Conservation (phyloP, 1,284 basidiomycete genomes). For the Porogramme epimiltina region DNA sequence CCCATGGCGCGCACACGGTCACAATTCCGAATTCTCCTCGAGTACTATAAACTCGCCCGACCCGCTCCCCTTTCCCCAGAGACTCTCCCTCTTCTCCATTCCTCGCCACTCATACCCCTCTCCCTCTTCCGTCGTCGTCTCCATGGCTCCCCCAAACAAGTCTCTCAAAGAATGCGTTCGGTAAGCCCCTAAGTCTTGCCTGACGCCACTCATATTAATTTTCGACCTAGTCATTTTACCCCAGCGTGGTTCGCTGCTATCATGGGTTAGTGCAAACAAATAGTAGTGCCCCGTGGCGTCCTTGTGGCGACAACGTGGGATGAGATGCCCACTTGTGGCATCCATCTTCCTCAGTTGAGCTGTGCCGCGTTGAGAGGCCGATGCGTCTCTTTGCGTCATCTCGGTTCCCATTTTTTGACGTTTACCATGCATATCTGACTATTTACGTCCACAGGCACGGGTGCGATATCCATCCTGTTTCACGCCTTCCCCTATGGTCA, state of each 20-base stretch:
- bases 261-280: conserved; percentile 25
- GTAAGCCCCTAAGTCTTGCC: no score
- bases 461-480: conserved; percentile 38
- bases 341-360: no score
- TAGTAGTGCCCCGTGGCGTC: no score
- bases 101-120: background rate
- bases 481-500: conserved; percentile 42
- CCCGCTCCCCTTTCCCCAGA: background rate
- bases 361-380: no score
- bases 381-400: no score
- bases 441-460: conserved; percentile 37
- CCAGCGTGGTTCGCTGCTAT: conserved; percentile 48
- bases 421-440: background rate
- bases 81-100: background rate
- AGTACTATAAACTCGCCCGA: background rate
- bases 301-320: no score
- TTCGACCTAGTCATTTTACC: conserved; percentile 45
- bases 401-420: conserved; percentile 8
- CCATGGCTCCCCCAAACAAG: conserved; percentile 7
- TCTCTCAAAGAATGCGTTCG: conserved; percentile 21
- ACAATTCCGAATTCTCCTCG: conserved; percentile 5
- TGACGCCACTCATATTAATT: no score
- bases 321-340: no score
- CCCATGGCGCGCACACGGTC: no score
- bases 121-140: no score